Evolutionary conservation across 176 grass and related monocot genomes (phyloP).

Genomic region (Zoysia pacifica): DNA sequence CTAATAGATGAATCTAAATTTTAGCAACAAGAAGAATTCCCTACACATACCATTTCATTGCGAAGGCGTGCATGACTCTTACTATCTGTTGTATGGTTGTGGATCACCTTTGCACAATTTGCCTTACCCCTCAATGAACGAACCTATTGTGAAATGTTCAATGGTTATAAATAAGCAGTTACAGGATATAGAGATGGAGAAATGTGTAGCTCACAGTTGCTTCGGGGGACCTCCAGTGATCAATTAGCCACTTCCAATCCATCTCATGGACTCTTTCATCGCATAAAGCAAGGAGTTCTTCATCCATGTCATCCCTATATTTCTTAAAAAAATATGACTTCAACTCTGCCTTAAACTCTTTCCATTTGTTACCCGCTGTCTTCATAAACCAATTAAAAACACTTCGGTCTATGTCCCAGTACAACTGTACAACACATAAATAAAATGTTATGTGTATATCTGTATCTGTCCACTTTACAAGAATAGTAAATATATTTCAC

Average conservation of each 20-base stretch:
- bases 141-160: not conserved
- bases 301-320: not conserved
- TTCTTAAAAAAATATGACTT: not conserved
- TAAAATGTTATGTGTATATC: no score
- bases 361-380: not conserved
- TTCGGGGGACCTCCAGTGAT: slow-evolving; percentile 22
- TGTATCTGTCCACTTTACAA: no score
- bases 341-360: not conserved
- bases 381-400: not conserved
- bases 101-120: slow-evolving; percentile 6
- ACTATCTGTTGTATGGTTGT: slow-evolving; percentile 18
- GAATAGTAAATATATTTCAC: no score
- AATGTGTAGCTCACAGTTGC: not conserved
- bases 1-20: no score
- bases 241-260: slow-evolving; percentile 7
- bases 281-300: not conserved
- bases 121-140: not conserved
- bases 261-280: not conserved
- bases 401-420: no score
- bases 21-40: not conserved
- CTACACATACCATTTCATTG: not conserved
- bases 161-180: not conserved
- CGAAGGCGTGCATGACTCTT: slow-evolving; percentile 15
- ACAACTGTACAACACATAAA: no score
- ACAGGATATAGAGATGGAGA: not conserved